Conservation (phyloP, 306 rosid species). For the Dalbergia oliveri region DNA sequence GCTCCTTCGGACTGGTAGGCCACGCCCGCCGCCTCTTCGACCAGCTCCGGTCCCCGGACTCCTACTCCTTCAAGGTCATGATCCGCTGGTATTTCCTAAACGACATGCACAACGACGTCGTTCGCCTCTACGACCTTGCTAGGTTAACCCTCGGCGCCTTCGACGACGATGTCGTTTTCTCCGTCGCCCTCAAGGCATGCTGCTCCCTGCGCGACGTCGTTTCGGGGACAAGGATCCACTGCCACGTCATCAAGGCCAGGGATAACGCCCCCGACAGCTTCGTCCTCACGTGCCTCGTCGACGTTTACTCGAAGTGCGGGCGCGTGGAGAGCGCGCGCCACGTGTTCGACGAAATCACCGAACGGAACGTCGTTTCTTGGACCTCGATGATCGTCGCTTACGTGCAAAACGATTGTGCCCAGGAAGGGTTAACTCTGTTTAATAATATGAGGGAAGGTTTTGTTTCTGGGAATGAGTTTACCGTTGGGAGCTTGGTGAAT, state of each 20-base stretch:
- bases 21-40: conserved; percentile 77
- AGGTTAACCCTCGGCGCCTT: conserved; percentile 44
- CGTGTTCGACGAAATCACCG: conserved; percentile 64
- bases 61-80: conserved; percentile 73
- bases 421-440: conserved; percentile 63
- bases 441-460: conserved; percentile 74
- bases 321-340: conserved; percentile 42
- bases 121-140: conserved; percentile 54
- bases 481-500: conserved; percentile 62
- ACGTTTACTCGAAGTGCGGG: conserved; percentile 65
- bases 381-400: conserved; percentile 82
- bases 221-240: conserved; percentile 62
- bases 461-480: conserved; percentile 63
- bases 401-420: conserved; percentile 71
- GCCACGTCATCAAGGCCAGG: conserved; percentile 62
- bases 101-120: conserved; percentile 53
- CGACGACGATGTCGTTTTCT: conserved; percentile 59
- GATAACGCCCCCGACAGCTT: conserved; percentile 51
- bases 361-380: conserved; percentile 72
- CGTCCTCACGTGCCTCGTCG: conserved; percentile 64
- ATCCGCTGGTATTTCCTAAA: conserved; percentile 73
- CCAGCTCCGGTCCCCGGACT: conserved; percentile 58
- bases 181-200: conserved; percentile 67
- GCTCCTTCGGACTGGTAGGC: conserved; percentile 58
- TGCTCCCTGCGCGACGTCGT: conserved; percentile 58